A percentile compares a stretch with the other conserved stretches of the same genome.
phyloP scores from a whole-genome alignment of 2,329 filamentous ascomycete species.

The Alternaria consortialis region DNA sequence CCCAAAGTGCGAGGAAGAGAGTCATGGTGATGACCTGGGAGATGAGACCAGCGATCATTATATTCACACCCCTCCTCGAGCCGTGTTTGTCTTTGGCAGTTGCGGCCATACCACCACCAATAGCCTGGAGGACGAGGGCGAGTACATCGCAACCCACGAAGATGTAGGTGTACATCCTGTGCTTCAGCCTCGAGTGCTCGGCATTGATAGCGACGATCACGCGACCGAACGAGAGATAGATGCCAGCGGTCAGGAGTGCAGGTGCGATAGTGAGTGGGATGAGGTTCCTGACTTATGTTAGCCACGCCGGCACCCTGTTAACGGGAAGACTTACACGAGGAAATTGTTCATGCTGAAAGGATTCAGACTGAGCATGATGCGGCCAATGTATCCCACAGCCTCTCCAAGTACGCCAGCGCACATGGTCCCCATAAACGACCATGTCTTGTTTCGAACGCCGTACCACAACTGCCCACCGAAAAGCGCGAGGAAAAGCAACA shows the following conservation, averaged over 20 bases:
- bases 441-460: constrained; percentile 54
- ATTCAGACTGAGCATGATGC: constrained; percentile 61
- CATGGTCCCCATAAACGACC: constrained; percentile 51
- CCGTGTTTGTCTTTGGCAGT: constrained; percentile 53
- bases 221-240: constrained; percentile 65
- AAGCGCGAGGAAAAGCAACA: too few species aligned
- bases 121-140: constrained; percentile 65
- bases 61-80: constrained; percentile 58
- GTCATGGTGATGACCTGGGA: constrained; percentile 63
- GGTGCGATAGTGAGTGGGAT: constrained; percentile 65
- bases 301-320: background rate
- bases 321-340: constrained; percentile 54
- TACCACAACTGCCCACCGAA: too few species aligned
- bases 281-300: constrained; percentile 55
- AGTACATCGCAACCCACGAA: constrained; percentile 66
- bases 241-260: constrained; percentile 62
- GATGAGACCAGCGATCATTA: constrained; percentile 65
- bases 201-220: constrained; percentile 62
- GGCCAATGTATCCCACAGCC: constrained; percentile 64
- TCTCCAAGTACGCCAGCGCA: constrained; percentile 60
- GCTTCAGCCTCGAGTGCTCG: constrained; percentile 35
- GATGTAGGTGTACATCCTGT: constrained; percentile 61
- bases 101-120: constrained; percentile 65
- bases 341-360: constrained; percentile 61
- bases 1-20: constrained; percentile 56